Percentiles rank a stretch among this genome's conserved stretches.
Conservation (phyloP, 352 stramenopile species). For the Globisporangium parvum region DNA sequence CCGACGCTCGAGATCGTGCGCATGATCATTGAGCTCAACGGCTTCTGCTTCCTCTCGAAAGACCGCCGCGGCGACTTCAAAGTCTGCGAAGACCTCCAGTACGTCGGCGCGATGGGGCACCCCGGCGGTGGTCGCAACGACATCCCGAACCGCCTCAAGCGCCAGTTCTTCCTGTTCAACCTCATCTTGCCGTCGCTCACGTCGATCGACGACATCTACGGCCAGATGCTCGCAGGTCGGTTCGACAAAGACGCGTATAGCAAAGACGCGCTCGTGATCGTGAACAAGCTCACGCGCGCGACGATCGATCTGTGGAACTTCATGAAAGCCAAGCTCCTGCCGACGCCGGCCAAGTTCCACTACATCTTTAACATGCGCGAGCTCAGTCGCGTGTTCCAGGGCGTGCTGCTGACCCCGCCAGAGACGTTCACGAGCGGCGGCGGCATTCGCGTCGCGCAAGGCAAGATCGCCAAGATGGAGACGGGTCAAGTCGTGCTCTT, state of each 20-base stretch:
- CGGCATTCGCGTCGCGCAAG: slow-evolving; percentile 71
- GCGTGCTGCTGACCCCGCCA: slow-evolving; percentile 93
- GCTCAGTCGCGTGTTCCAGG: slow-evolving; percentile 96
- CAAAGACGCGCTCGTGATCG: slow-evolving; percentile 79
- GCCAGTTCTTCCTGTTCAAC: slow-evolving; percentile 99
- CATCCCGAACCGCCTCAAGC: slow-evolving; percentile 98
- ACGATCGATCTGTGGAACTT: slow-evolving; percentile 97
- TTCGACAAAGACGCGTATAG: slow-evolving; percentile 89
- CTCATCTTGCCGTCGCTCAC: slow-evolving; percentile 95
- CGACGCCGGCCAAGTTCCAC: slow-evolving; percentile 97
- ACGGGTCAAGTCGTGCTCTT: slow-evolving; percentile 89
- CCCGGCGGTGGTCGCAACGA: slow-evolving; percentile 97
- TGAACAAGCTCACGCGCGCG: slow-evolving; percentile 92
- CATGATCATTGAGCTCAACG: slow-evolving; percentile 94
- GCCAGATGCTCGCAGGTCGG: slow-evolving; percentile 94
- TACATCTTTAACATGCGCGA: slow-evolving; percentile 99
- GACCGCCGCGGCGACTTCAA: slow-evolving; percentile 98
- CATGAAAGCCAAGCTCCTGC: slow-evolving; percentile 97
- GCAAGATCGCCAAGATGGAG: slow-evolving; percentile 87
- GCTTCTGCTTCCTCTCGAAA: slow-evolving; percentile 98
- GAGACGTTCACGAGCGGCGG: slow-evolving; percentile 93
- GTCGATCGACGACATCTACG: slow-evolving; percentile 99
- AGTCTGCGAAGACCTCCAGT: slow-evolving; percentile 96
- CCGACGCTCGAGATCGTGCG: slow-evolving; percentile 97
- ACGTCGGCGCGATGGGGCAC: slow-evolving; percentile 97